These are phyloP conservation scores for Termitomyces sp. DNA, from an alignment of 768 basidiomycete genomes.

Conservation along the genomic window DNA sequence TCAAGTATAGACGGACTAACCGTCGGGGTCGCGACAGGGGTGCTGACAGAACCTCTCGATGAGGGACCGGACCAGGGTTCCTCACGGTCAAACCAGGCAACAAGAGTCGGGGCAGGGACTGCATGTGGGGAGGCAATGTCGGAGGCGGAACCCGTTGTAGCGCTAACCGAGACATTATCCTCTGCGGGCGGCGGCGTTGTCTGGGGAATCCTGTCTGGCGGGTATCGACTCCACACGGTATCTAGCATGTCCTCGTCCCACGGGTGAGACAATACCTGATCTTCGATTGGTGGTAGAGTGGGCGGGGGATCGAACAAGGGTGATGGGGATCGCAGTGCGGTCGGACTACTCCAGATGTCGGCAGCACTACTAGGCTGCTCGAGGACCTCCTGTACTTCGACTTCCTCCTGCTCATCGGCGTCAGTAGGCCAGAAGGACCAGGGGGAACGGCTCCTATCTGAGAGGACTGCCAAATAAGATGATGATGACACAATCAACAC, in stretches of 20 bases:
- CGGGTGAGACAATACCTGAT: background rate
- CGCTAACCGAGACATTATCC: background rate
- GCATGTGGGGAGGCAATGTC: background rate
- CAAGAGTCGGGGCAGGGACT: background rate
- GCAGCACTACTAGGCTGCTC: background rate
- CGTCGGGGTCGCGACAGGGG: background rate
- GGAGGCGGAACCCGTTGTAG: background rate
- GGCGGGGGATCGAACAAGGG: slow-evolving; percentile 12
- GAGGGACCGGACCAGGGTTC: too few species aligned
- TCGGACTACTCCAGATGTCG: slow-evolving; percentile 5
- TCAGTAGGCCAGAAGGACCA: slow-evolving; percentile 7
- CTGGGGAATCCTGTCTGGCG: background rate
- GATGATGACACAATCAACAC: background rate
- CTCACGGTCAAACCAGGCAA: background rate
- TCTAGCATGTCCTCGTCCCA: slow-evolving; percentile 8
- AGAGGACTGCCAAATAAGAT: background rate
- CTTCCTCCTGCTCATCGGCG: background rate
- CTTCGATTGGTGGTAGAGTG: slow-evolving; percentile 10
- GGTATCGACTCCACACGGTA: background rate
- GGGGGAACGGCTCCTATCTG: background rate
- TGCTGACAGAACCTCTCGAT: background rate
- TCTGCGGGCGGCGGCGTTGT: background rate
- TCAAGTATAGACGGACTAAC: background rate
- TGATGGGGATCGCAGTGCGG: slow-evolving; percentile 11
- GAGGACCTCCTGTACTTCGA: slow-evolving; percentile 1